Conservation (phyloP, 352 stramenopile species). For the Elongisporangium prolatum region DNA sequence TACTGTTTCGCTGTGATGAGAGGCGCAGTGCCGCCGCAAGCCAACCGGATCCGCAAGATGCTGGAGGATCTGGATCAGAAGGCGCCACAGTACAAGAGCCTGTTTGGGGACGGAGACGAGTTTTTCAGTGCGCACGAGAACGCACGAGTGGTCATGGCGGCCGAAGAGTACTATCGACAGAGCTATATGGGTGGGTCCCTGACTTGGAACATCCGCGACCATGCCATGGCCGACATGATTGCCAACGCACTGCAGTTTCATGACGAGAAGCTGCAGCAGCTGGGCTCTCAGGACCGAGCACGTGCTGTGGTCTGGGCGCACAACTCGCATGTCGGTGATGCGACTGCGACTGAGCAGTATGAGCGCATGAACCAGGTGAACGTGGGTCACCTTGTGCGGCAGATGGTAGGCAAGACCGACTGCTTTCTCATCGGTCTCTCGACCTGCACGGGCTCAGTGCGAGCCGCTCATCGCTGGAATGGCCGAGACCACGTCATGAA, state of each 20-base stretch:
- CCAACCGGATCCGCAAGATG: conserved; percentile 20
- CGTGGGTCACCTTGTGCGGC: conserved; percentile 23
- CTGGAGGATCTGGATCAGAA: conserved; percentile 17
- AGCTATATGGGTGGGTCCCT: conserved; percentile 17
- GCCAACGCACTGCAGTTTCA: conserved; percentile 20
- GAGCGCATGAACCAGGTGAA: conserved; percentile 20
- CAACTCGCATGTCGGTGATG: conserved; percentile 31
- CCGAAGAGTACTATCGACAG: conserved; percentile 31
- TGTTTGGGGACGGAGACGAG: conserved; percentile 28
- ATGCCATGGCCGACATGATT: conserved; percentile 25
- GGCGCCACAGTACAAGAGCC: conserved; percentile 19
- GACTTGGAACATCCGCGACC: conserved; percentile 33
- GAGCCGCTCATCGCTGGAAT: conserved; percentile 21
- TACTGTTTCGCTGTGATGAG: conserved; percentile 17
- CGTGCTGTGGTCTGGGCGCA: conserved; percentile 30
- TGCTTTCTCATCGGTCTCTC: conserved; percentile 25
- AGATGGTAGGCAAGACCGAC: conserved; percentile 11
- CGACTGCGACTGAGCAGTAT: conserved; percentile 16
- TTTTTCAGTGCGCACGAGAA: conserved; percentile 34
- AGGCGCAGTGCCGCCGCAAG: conserved; percentile 14
- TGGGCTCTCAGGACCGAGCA: conserved; percentile 2
- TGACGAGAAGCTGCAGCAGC: conserved; percentile 21
- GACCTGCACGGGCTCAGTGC: conserved; percentile 20
- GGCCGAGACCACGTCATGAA: conserved; percentile 19
- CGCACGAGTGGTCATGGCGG: conserved; percentile 20